Evolutionary conservation across 2,329 filamentous ascomycete genomes (phyloP), one percentile per base, ranked within the genome.

Genomic region (Phialemonium atrogriseum): DNA sequence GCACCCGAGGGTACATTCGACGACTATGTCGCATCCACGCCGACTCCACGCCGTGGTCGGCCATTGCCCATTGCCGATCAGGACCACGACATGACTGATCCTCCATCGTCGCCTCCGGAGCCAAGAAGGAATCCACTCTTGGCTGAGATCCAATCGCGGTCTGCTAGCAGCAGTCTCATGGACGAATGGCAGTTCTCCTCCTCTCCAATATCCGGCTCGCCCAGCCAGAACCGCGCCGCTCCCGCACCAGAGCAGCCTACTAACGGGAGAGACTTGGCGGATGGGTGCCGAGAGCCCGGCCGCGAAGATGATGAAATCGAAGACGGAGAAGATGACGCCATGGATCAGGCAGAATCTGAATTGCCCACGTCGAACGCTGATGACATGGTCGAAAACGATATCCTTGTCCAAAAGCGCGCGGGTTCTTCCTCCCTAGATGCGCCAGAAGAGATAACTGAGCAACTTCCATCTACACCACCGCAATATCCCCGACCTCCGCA

Each of bases 71-170:
- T 76, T 23, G 56, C 64, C 2, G 54, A 60, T n/a, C 54, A 60
- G 17, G 62, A 68, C 24, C 54, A 56, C 12, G 66, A 64, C 28
- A 57, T 65, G 47, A 64, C 62, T 3, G 72, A 74, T 30, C 62
- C 68, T 4, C 68, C 72, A 8, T 78, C 73, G 5, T 78, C 74
- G 1, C 73, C 74, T 5, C 72, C 70, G 1, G 62, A 72, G 35
- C 64, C 67, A 0, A 63, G 70, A 30, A 61, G 64, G 7, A 73
- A 69, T 34, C 64, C 68, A 10, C 55, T 74, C 5, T 47, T 68
- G 5, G 60, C 64, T 2, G 68, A 73, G 41, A 70, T 75, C 35
- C 59, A 62, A 33, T 64, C 68, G 20, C 60, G 64, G 21, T 68
- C 68, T 13, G 62, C 51, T 20, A 60, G 50, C 32, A 51, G 46